These are phyloP conservation scores for Podospora comata DNA, from an alignment of 495 filamentous ascomycete species.

Conservation along the genomic window DNA sequence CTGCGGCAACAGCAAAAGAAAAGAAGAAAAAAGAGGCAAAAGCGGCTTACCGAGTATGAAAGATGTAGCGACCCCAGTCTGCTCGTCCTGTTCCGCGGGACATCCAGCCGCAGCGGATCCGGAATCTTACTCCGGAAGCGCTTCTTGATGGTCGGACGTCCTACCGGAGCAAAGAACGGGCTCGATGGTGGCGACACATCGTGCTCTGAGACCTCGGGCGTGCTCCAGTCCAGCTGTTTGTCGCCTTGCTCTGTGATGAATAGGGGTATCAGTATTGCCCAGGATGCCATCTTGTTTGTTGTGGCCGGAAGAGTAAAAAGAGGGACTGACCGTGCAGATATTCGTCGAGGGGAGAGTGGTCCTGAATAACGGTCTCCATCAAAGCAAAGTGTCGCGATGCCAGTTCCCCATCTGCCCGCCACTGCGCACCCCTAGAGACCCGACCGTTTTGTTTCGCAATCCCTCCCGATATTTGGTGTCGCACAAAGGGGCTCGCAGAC, in stretches of 20 bases:
- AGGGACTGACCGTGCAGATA: slow-evolving; percentile 78
- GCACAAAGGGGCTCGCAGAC: background rate
- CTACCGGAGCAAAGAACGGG: slow-evolving; percentile 72
- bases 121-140: slow-evolving; percentile 66
- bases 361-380: slow-evolving; percentile 92
- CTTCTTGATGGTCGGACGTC: slow-evolving; percentile 61
- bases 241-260: slow-evolving; percentile 39
- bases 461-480: slow-evolving; percentile 7
- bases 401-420: slow-evolving; percentile 34
- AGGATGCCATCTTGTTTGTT: slow-evolving; percentile 8
- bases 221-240: slow-evolving; percentile 41
- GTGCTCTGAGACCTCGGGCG: slow-evolving; percentile 38
- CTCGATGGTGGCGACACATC: slow-evolving; percentile 46
- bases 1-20: background rate
- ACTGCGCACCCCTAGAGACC: slow-evolving; percentile 19
- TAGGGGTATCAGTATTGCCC: slow-evolving; percentile 14
- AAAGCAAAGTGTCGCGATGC: slow-evolving; percentile 25
- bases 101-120: slow-evolving; percentile 56
- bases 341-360: slow-evolving; percentile 85
- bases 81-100: slow-evolving; percentile 36
- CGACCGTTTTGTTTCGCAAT: slow-evolving; percentile 13
- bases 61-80: slow-evolving; percentile 36
- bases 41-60: slow-evolving; percentile 27
- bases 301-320: background rate
- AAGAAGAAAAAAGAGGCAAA: background rate